These are phyloP conservation scores for Wickerhamomyces subpelliculosus DNA, from an alignment of 805 yeast genomes.

Conservation along the genomic window DNA sequence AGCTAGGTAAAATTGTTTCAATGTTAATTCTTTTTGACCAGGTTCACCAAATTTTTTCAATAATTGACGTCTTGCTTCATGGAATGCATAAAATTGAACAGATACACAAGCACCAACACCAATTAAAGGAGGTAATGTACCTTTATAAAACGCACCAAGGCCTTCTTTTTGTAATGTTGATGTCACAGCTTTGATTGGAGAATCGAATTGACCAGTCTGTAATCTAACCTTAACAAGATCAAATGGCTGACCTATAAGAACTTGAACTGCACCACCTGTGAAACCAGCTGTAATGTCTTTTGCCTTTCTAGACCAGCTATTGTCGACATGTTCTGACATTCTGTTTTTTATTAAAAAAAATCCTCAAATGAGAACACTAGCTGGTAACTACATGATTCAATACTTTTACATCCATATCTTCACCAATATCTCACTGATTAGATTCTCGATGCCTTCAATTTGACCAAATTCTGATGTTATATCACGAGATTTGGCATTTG, in stretches of 20 bases:
- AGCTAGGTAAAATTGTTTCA: slow-evolving; percentile 67
- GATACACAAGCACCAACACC: slow-evolving; percentile 98
- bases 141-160: slow-evolving; percentile 79
- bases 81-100: slow-evolving; percentile 89
- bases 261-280: slow-evolving; percentile 94
- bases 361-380: too few species aligned
- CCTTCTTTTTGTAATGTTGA: slow-evolving; percentile 78
- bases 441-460: too few species aligned
- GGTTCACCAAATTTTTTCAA: slow-evolving; percentile 38
- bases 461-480: too few species aligned
- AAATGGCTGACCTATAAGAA: slow-evolving; percentile 87
- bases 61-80: slow-evolving; percentile 71
- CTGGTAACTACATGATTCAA: too few species aligned
- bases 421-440: too few species aligned
- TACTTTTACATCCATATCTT: too few species aligned
- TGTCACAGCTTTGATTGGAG: slow-evolving; percentile 68
- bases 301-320: slow-evolving; percentile 35
- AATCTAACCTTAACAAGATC: slow-evolving; percentile 90
- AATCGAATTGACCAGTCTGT: slow-evolving; percentile 80
- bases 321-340: slow-evolving; percentile 17
- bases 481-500: background rate
- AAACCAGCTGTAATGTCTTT: slow-evolving; percentile 75
- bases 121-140: slow-evolving; percentile 84
- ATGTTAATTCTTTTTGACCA: slow-evolving; percentile 34
- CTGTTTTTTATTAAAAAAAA: background rate